Evolutionary conservation across 1,284 basidiomycete genomes (phyloP).

Genomic region (Ustilago xerochloae): DNA sequence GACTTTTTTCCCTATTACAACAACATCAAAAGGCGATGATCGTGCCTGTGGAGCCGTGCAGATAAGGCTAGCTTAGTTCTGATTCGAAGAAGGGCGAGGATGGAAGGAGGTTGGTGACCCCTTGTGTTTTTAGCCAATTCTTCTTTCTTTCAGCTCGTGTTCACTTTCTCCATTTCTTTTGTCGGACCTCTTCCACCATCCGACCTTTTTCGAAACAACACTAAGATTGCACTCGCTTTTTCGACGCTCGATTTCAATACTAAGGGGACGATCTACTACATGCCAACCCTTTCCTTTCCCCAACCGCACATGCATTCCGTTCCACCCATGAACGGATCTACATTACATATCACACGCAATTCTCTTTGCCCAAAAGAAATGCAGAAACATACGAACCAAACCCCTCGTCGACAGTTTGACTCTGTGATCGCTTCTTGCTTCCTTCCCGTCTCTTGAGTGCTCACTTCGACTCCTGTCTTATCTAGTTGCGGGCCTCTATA

Average conservation of each 20-base stretch:
- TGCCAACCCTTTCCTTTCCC: background rate
- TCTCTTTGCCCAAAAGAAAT: constrained; percentile 45
- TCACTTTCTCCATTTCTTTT: constrained; percentile 37
- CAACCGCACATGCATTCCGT: constrained; percentile 23
- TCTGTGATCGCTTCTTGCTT: background rate
- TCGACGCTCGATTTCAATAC: background rate
- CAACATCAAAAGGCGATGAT: constrained; percentile 44
- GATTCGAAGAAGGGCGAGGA: background rate
- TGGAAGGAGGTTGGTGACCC: background rate
- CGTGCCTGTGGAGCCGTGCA: constrained; percentile 17
- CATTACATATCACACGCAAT: constrained; percentile 6
- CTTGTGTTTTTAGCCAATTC: constrained; percentile 49
- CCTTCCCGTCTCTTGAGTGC: background rate
- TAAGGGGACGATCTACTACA: constrained; percentile 13
- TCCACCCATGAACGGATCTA: constrained; percentile 14
- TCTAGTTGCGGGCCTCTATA: constrained; percentile 40
- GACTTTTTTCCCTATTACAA: background rate
- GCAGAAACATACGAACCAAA: constrained; percentile 39
- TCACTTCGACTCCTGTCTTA: constrained; percentile 34
- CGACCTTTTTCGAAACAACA: background rate
- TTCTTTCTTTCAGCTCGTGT: constrained; percentile 14
- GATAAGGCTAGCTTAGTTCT: background rate
- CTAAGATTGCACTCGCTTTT: background rate
- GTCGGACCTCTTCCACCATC: constrained; percentile 8
- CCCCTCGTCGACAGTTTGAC: background rate